Evolutionary conservation across 441 rosid species (phyloP).

Genomic region (Populus hybrid): DNA sequence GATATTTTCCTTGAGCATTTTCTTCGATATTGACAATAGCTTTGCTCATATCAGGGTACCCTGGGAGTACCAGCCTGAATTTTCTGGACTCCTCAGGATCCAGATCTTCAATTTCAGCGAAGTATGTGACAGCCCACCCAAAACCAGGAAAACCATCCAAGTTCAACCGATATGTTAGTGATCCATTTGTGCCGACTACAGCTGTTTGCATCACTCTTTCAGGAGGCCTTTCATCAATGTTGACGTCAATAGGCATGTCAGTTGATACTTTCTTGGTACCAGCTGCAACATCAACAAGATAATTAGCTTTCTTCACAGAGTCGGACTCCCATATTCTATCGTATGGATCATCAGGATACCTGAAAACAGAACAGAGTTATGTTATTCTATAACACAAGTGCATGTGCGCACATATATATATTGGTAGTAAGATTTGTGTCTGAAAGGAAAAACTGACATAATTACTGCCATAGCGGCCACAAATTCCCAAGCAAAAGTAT

Average conservation of each 20-base stretch:
- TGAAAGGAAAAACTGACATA: slow-evolving; percentile 12
- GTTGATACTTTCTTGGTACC: slow-evolving; percentile 83
- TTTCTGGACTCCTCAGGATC: slow-evolving; percentile 68
- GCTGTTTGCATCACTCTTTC: slow-evolving; percentile 98
- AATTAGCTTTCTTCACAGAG: slow-evolving; percentile 69
- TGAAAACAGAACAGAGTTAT: slow-evolving; percentile 30
- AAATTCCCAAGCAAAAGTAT: not conserved
- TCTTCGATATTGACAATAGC: slow-evolving; percentile 80
- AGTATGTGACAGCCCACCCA: slow-evolving; percentile 88
- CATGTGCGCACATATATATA: not conserved
- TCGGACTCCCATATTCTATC: slow-evolving; percentile 98
- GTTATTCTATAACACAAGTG: not conserved
- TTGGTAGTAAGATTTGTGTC: not conserved
- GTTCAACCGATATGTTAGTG: slow-evolving; percentile 77
- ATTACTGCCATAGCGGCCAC: not conserved
- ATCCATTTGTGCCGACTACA: slow-evolving; percentile 91
- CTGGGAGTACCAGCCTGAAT: slow-evolving; percentile 82
- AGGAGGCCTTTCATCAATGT: slow-evolving; percentile 58
- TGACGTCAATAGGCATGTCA: slow-evolving; percentile 43
- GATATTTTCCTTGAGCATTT: slow-evolving; percentile 76
- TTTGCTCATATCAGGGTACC: slow-evolving; percentile 70
- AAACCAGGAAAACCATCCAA: slow-evolving; percentile 88
- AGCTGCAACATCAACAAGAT: slow-evolving; percentile 89
- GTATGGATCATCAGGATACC: slow-evolving; percentile 97
- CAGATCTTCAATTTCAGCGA: slow-evolving; percentile 90